These are phyloP conservation scores for Penicillium olsonii DNA, from an alignment of 2,329 filamentous ascomycete species.

Conservation along the genomic window DNA sequence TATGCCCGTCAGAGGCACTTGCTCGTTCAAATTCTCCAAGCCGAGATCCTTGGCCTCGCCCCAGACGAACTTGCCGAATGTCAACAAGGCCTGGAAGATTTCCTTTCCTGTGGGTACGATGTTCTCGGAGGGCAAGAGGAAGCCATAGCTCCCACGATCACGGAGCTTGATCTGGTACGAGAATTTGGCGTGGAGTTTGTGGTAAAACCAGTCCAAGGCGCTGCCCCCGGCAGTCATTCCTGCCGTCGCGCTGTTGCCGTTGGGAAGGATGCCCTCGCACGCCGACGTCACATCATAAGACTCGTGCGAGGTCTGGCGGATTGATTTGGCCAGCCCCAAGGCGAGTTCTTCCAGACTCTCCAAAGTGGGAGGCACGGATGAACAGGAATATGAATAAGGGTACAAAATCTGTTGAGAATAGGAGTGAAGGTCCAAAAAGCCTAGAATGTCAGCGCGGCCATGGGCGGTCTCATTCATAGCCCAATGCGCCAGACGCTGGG, in stretches of 20 bases:
- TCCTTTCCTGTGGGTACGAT: conserved; percentile 91
- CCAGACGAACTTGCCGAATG: conserved; percentile 70
- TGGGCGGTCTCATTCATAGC: conserved; percentile 73
- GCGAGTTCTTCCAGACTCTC: conserved; percentile 93
- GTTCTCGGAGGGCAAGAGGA: conserved; percentile 80
- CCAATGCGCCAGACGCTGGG: conserved; percentile 75
- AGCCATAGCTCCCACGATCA: conserved; percentile 92
- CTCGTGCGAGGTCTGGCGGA: conserved; percentile 76
- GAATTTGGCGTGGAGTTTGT: conserved; percentile 77
- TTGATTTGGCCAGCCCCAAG: conserved; percentile 83
- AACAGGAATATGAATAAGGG: conserved; percentile 86
- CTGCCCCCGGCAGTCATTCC: conserved; percentile 80
- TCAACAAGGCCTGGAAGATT: conserved; percentile 77
- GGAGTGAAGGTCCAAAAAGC: conserved; percentile 85
- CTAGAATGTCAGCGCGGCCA: conserved; percentile 75
- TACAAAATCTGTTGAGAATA: conserved; percentile 95
- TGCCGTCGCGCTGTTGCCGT: conserved; percentile 23
- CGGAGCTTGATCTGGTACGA: conserved; percentile 92
- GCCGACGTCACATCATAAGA: conserved; percentile 77
- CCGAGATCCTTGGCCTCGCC: conserved; percentile 6
- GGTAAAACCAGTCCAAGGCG: conserved; percentile 93
- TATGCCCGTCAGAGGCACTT: conserved; percentile 10
- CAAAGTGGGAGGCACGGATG: conserved; percentile 73
- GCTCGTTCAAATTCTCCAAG: conserved; percentile 4
- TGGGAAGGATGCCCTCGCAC: conserved; percentile 73